Evolutionary conservation across 163 green algal genomes (phyloP), one percentile per base, ranked within the genome.

Genomic region (Chlamydomonas reinhardtii): DNA sequence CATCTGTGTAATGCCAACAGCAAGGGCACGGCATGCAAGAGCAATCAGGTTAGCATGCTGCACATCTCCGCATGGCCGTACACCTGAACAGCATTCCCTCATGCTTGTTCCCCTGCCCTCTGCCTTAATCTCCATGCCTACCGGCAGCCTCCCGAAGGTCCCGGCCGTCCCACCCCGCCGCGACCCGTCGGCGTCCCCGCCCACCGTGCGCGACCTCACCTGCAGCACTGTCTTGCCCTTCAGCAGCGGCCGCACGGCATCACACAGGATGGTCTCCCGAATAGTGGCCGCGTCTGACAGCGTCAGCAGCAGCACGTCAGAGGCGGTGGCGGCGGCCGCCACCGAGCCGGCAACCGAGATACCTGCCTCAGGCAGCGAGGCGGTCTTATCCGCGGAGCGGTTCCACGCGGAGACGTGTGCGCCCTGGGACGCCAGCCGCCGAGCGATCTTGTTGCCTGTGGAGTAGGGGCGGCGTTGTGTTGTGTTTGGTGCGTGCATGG

Each of bases 381-480:
- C 32, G 24, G 65, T 16, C 68, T 78, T 77, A 0, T 77, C 79
- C 6, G 31, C 24, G 24, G 48, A 78, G 32, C 79, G 68, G 52
- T 85, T 85, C 79, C 79, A 85, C 2, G 79, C 79, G 25, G 17
- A 37, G 0, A 85, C 79, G 0, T 43, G 19, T 6, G 68, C 68
- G 79, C 79, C 68, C 54, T 78, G 52, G 5, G 79, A 72, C 15
- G 48, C 66, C 52, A 85, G 79, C 4, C 79, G 25, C 48, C 79
- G 39, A 2, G 79, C 79, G 39, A 85, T 85, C 34, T 85, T 85
- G 79, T 85, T 85, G 68, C 79, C 79, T 85, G 34, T 17, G 14
- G 43, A 17, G 6, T n/a, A 11, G 4, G 68, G 68, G 2, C 4
- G 16, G 2, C 24, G 32, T 25, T 8, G 16, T 2, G 31, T 11